Percentiles rank a stretch among this genome's conserved stretches.
These are phyloP conservation scores for Wallacemonas sp. DNA, from an alignment of 208 protist genomes.

Conservation along the genomic window DNA sequence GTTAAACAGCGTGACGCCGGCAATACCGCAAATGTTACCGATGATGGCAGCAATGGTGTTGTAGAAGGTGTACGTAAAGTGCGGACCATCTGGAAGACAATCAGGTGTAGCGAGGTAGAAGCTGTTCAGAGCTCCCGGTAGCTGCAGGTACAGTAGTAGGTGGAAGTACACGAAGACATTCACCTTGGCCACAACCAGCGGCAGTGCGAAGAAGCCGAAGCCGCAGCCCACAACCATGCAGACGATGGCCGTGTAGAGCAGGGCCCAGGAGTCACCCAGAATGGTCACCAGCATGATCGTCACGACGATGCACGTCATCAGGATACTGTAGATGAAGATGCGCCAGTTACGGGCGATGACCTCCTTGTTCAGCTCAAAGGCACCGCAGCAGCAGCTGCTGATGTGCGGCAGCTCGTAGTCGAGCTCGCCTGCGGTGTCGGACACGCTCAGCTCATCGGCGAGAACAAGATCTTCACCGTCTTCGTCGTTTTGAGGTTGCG, in stretches of 20 bases:
- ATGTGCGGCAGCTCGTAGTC: neutral
- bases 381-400: constrained; percentile 16
- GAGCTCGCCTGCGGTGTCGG: neutral
- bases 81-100: constrained; percentile 24
- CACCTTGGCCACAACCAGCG: constrained; percentile 28
- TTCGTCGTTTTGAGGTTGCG: neutral
- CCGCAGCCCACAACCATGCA: constrained; percentile 13
- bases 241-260: constrained; percentile 12
- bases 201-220: constrained; percentile 28
- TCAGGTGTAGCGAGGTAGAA: constrained; percentile 28
- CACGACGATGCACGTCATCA: constrained; percentile 24
- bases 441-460: neutral
- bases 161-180: constrained; percentile 36
- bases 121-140: constrained; percentile 31
- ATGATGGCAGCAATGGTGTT: constrained; percentile 28
- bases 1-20: constrained; percentile 25
- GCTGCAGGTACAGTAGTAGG: constrained; percentile 31
- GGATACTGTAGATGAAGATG: constrained; percentile 28
- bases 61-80: constrained; percentile 43
- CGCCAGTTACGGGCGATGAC: constrained; percentile 24
- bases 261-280: constrained; percentile 1
- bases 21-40: constrained; percentile 15
- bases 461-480: neutral
- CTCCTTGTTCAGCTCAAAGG: constrained; percentile 35
- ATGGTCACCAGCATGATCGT: constrained; percentile 23